A percentile compares a stretch with the other conserved stretches of the same genome.
Conservation (phyloP, 2,329 filamentous ascomycete genomes). For the Stemphylium vesicarium region DNA sequence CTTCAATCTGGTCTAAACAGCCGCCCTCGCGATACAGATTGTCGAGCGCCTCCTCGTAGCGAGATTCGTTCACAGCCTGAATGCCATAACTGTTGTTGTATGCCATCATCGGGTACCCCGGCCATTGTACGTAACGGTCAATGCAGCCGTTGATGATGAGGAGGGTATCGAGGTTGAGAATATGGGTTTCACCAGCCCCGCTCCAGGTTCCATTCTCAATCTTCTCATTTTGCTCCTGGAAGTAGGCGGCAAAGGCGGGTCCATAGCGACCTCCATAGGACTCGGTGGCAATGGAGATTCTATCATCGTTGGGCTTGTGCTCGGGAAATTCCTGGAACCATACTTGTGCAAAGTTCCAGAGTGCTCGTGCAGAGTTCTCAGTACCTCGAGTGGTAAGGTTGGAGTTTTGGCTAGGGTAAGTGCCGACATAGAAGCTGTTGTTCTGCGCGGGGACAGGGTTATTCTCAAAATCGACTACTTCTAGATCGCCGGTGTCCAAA, state of each 20-base stretch:
- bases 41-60: slow-evolving; percentile 55
- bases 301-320: slow-evolving; percentile 65
- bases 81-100: slow-evolving; percentile 68
- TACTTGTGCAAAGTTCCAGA: slow-evolving; percentile 65
- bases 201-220: slow-evolving; percentile 53
- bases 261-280: slow-evolving; percentile 66
- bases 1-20: slow-evolving; percentile 60
- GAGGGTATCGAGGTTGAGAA: slow-evolving; percentile 57
- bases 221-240: slow-evolving; percentile 62
- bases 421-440: slow-evolving; percentile 60
- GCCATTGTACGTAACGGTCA: slow-evolving; percentile 57
- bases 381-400: slow-evolving; percentile 58
- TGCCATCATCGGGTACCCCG: slow-evolving; percentile 58
- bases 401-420: slow-evolving; percentile 55
- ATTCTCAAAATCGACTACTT: slow-evolving; percentile 39
- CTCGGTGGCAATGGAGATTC: slow-evolving; percentile 58
- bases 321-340: slow-evolving; percentile 69
- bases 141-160: slow-evolving; percentile 65
- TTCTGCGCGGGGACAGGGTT: slow-evolving; percentile 54
- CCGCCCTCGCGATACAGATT: slow-evolving; percentile 56
- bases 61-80: slow-evolving; percentile 56
- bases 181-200: slow-evolving; percentile 43
- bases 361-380: slow-evolving; percentile 59
- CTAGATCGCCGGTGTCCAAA: slow-evolving; percentile 25
- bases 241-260: slow-evolving; percentile 62